phyloP scores from a whole-genome alignment of 352 stramenopile species.

The Nothophytophthora sp. region DNA sequence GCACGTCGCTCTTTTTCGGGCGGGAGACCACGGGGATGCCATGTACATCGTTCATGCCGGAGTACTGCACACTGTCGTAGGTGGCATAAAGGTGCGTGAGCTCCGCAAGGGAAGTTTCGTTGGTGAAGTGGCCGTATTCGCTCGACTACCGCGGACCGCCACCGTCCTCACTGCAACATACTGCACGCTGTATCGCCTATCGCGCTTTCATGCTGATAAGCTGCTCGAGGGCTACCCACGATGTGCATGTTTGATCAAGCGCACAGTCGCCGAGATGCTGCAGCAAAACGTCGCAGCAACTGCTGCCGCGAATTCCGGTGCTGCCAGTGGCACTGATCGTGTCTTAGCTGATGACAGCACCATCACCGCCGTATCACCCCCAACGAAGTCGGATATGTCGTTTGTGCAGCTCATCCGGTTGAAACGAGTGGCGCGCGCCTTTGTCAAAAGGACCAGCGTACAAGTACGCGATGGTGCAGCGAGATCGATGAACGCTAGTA shows the following conservation, averaged over 20 bases:
- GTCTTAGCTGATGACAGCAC: neutral
- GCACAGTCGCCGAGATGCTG: conserved; percentile 46
- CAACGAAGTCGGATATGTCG: conserved; percentile 6
- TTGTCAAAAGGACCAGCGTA: conserved; percentile 1
- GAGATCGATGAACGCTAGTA: no score
- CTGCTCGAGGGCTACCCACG: conserved; percentile 54
- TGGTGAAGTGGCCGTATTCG: conserved; percentile 66
- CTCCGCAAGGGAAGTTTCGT: conserved; percentile 70
- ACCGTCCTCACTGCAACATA: conserved; percentile 68
- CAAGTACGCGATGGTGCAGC: neutral
- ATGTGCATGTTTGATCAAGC: conserved; percentile 42
- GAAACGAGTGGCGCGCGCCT: conserved; percentile 14
- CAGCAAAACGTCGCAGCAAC: conserved; percentile 15
- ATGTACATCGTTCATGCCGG: conserved; percentile 76
- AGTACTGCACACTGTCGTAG: conserved; percentile 58
- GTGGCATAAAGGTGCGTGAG: conserved; percentile 68
- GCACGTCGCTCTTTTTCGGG: conserved; percentile 54
- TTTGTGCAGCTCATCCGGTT: conserved; percentile 22
- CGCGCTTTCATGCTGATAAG: conserved; percentile 49
- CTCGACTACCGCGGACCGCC: conserved; percentile 55
- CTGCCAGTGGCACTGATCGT: no score
- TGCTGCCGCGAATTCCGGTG: neutral
- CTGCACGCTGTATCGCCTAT: conserved; percentile 63
- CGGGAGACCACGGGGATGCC: conserved; percentile 62
- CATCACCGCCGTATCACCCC: neutral